phyloP scores from a whole-genome alignment of 306 rosid species.

The Astragalus membranaceus region DNA sequence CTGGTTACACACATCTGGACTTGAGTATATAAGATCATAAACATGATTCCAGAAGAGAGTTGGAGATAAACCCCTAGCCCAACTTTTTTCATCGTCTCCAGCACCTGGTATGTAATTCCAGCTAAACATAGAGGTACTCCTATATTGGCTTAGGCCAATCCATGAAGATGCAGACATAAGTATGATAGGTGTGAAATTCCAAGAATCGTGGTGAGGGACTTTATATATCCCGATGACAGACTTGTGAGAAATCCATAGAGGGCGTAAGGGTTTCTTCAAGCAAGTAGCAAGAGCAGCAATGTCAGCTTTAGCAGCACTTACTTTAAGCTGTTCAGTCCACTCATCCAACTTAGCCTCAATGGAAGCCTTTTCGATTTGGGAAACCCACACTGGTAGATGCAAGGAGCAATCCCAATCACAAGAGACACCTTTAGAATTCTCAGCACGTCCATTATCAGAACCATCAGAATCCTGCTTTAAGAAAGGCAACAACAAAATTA shows the following conservation, averaged over 20 bases:
- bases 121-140: slow-evolving; percentile 68
- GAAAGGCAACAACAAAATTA: neutral
- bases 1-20: slow-evolving; percentile 76
- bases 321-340: slow-evolving; percentile 61
- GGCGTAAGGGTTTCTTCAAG: slow-evolving; percentile 78
- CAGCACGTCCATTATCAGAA: slow-evolving; percentile 11
- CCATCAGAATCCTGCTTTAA: slow-evolving; percentile 24
- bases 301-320: slow-evolving; percentile 78
- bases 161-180: slow-evolving; percentile 77
- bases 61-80: slow-evolving; percentile 85
- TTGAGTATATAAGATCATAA: slow-evolving; percentile 59
- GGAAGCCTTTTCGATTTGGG: slow-evolving; percentile 60
- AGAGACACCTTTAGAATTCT: neutral
- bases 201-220: slow-evolving; percentile 81
- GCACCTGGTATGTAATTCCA: slow-evolving; percentile 93
- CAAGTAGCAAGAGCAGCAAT: slow-evolving; percentile 53
- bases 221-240: slow-evolving; percentile 83
- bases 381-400: slow-evolving; percentile 92
- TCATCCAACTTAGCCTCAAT: slow-evolving; percentile 64
- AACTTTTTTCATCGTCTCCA: slow-evolving; percentile 91
- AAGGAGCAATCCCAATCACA: slow-evolving; percentile 80
- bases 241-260: slow-evolving; percentile 84
- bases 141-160: slow-evolving; percentile 35
- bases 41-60: slow-evolving; percentile 68
- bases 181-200: slow-evolving; percentile 91